phyloP scores from a whole-genome alignment of 176 grass and related monocot species.

The Phyllostachys edulis region DNA sequence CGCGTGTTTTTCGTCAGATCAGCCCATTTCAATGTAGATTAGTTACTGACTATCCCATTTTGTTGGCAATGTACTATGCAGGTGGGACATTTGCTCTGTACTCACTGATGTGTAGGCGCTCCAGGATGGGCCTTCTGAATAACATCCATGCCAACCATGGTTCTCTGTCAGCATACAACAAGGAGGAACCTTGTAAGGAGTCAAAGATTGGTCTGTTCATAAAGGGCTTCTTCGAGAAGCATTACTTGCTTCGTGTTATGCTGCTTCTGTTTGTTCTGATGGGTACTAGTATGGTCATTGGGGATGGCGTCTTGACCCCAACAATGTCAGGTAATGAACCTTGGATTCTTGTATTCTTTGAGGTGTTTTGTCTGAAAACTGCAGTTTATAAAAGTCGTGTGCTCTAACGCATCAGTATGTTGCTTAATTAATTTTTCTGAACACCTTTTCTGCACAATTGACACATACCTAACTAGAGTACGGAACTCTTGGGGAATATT shows the following conservation, averaged over 20 bases:
- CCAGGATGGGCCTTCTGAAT: constrained; percentile 75
- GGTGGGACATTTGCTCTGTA: constrained; percentile 92
- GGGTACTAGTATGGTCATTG: constrained; percentile 91
- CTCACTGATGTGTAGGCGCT: constrained; percentile 74
- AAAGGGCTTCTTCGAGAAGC: constrained; percentile 67
- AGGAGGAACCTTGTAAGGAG: constrained; percentile 38
- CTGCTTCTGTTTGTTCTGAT: constrained; percentile 74
- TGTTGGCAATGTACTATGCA: constrained; percentile 23
- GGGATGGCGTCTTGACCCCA: constrained; percentile 82
- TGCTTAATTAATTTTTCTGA: background rate
- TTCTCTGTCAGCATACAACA: constrained; percentile 38
- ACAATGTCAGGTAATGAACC: constrained; percentile 76
- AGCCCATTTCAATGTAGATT: background rate
- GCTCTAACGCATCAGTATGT: background rate
- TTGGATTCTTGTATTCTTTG: background rate
- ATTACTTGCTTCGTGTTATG: constrained; percentile 48
- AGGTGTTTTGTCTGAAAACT: background rate
- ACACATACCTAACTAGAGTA: background rate
- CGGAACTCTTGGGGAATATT: background rate
- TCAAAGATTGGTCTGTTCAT: constrained; percentile 52
- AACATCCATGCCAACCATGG: constrained; percentile 37
- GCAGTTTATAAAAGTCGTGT: background rate
- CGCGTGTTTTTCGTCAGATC: background rate
- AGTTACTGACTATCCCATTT: background rate
- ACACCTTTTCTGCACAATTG: background rate